phyloP scores from a whole-genome alignment of 441 rosid genomes.

The Isatis lusitanica region DNA sequence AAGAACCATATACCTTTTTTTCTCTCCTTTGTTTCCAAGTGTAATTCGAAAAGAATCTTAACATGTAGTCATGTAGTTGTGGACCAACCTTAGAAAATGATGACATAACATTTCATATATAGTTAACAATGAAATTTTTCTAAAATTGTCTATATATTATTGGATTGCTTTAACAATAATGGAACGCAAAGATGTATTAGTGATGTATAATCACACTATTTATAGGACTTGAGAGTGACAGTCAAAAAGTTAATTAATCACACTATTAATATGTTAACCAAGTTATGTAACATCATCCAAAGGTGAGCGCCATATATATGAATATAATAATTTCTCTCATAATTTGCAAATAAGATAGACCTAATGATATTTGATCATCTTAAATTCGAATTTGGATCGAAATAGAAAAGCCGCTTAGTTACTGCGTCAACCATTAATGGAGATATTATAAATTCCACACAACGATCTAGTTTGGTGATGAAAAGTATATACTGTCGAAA shows the following conservation, averaged over 20 bases:
- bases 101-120: conserved; percentile 32
- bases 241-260: conserved; percentile 13
- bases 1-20: conserved; percentile 35
- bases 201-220: conserved; percentile 30
- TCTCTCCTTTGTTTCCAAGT: conserved; percentile 31
- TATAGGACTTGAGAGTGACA: conserved; percentile 28
- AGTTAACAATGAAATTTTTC: conserved; percentile 27
- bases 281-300: conserved; percentile 16
- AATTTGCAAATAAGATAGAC: neutral
- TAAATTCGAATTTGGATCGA: neutral
- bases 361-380: neutral
- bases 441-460: neutral
- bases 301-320: neutral
- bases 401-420: neutral
- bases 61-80: conserved; percentile 33
- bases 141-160: conserved; percentile 32
- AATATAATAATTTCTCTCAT: neutral
- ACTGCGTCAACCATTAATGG: neutral
- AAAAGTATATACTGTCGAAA: neutral
- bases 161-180: conserved; percentile 34
- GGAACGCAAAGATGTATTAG: conserved; percentile 25
- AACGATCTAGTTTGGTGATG: neutral
- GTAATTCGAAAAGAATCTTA: conserved; percentile 40
- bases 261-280: conserved; percentile 15
- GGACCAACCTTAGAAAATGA: conserved; percentile 40